Percentiles rank a stretch among this genome's conserved stretches.
Evolutionary conservation across 257 asterid species (phyloP).

Genomic region (Anisodus acutangulus): DNA sequence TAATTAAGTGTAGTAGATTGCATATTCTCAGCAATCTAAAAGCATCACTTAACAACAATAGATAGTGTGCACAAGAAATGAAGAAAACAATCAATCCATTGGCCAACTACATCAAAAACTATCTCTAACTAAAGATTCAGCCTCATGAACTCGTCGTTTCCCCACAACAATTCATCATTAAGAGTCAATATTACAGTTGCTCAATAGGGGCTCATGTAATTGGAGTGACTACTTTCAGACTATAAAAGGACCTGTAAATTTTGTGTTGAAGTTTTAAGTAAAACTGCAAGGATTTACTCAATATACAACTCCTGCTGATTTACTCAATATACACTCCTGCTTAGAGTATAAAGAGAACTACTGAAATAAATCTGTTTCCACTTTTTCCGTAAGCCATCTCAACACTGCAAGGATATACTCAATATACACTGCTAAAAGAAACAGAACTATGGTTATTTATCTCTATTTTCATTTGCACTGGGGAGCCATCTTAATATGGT

Average conservation of each 20-base stretch:
- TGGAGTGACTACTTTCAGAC: neutral
- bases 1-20: neutral
- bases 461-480: neutral
- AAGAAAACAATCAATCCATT: conserved; percentile 3
- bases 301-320: no score
- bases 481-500: neutral
- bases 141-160: neutral
- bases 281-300: neutral
- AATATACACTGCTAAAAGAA: neutral
- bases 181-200: neutral
- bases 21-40: neutral
- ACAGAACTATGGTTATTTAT: neutral
- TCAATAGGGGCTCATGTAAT: neutral
- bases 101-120: neutral
- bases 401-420: neutral
- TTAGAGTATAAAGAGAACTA: neutral
- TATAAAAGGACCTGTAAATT: neutral
- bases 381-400: no score
- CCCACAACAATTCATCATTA: neutral
- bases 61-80: neutral
- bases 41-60: neutral
- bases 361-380: neutral
- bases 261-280: neutral
- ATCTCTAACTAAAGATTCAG: conserved; percentile 3
- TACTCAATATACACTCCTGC: neutral